Conservation (phyloP, 2,329 filamentous ascomycete species). For the Ambrosiella xylebori region DNA sequence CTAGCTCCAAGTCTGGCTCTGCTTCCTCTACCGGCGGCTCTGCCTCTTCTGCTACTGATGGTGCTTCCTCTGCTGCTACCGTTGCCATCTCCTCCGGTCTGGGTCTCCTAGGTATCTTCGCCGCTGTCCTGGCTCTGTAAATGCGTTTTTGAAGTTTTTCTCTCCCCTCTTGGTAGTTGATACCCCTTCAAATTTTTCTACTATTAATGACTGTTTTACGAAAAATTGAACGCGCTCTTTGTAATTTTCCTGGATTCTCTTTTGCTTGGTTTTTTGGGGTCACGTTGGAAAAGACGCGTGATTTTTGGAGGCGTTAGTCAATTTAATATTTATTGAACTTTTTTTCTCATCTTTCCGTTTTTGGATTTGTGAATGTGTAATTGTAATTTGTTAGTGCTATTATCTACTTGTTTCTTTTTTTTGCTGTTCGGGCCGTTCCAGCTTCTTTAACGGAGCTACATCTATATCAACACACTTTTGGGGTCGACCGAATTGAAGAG, state of each 20-base stretch:
- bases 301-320: not conserved
- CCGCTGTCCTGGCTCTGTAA: slow-evolving; percentile 35
- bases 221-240: not conserved
- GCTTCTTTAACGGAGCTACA: no score
- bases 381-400: no score
- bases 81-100: slow-evolving; percentile 25
- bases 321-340: not conserved
- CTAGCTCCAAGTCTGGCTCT: slow-evolving; percentile 11
- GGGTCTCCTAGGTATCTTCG: slow-evolving; percentile 30
- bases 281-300: not conserved
- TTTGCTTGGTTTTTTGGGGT: not conserved
- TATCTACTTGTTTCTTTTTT: no score
- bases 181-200: not conserved
- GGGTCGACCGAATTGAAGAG: no score
- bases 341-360: no score
- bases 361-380: no score
- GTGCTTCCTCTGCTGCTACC: slow-evolving; percentile 20
- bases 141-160: not conserved
- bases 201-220: slow-evolving; percentile 5
- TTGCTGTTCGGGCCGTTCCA: no score
- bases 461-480: no score
- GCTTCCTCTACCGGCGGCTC: slow-evolving; percentile 15
- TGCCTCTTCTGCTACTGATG: slow-evolving; percentile 17
- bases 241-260: not conserved
- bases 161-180: not conserved